Evolutionary conservation across 2,329 filamentous ascomycete genomes (phyloP).

Genomic region (Paecilomyces niveus): DNA sequence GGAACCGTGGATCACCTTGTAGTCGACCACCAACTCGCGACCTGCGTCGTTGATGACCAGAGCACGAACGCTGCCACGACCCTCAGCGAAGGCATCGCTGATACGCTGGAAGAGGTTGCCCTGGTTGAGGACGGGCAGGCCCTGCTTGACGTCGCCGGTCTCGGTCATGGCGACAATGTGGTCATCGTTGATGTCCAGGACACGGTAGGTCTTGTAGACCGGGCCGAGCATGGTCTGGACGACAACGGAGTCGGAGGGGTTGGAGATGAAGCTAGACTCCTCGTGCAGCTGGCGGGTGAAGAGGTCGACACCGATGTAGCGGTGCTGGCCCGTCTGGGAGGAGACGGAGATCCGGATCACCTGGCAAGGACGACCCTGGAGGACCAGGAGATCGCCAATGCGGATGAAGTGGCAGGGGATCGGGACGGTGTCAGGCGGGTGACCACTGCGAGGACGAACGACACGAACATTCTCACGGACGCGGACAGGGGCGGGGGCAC

Average conservation of each 20-base stretch:
- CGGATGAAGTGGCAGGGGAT: slow-evolving; percentile 99
- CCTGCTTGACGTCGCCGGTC: slow-evolving; percentile 97
- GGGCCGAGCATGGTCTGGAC: slow-evolving; percentile 99
- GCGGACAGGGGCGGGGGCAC: slow-evolving; percentile 39
- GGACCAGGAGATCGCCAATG: slow-evolving; percentile 96
- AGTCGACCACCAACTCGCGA: slow-evolving; percentile 93
- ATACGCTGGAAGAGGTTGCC: slow-evolving; percentile 80
- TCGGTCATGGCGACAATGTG: slow-evolving; percentile 94
- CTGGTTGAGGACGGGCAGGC: slow-evolving; percentile 88
- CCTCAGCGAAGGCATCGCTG: slow-evolving; percentile 75
- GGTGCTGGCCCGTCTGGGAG: slow-evolving; percentile 95
- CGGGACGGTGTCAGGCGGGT: slow-evolving; percentile 75
- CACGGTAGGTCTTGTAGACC: slow-evolving; percentile 99
- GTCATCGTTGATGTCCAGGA: slow-evolving; percentile 90
- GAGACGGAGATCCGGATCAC: slow-evolving; percentile 99
- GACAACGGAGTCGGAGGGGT: slow-evolving; percentile 91
- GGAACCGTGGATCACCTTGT: slow-evolving; percentile 89
- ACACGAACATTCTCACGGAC: slow-evolving; percentile 41
- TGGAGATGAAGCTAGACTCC: slow-evolving; percentile 96
- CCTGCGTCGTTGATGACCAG: slow-evolving; percentile 92
- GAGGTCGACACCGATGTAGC: slow-evolving; percentile 98
- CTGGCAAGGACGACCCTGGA: slow-evolving; percentile 98
- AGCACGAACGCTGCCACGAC: slow-evolving; percentile 87
- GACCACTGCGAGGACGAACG: slow-evolving; percentile 43
- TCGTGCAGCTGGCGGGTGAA: slow-evolving; percentile 99